Conservation (phyloP, 2,329 filamentous ascomycete genomes). For the Claviceps cyperi region DNA sequence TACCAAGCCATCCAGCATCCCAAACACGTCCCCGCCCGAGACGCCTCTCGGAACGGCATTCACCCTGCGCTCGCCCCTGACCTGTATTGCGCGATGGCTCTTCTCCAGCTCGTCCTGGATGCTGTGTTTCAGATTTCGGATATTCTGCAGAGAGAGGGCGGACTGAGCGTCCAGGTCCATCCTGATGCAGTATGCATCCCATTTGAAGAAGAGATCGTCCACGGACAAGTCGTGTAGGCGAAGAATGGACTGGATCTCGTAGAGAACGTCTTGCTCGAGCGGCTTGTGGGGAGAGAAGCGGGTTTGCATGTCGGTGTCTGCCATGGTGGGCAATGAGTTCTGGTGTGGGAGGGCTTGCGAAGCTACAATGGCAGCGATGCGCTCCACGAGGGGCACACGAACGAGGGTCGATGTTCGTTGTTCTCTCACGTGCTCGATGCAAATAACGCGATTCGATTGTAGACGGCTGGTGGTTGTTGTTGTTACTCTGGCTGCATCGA, state of each 20-base stretch:
- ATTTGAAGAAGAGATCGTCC: slow-evolving; percentile 93
- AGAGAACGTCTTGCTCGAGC: slow-evolving; percentile 62
- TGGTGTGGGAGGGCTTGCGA: too few relatives aligned
- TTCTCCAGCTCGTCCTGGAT: slow-evolving; percentile 75
- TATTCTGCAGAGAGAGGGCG: slow-evolving; percentile 49
- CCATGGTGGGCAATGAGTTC: slow-evolving; percentile 16
- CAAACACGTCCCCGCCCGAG: slow-evolving; percentile 59
- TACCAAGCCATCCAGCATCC: slow-evolving; percentile 62
- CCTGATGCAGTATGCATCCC: slow-evolving; percentile 95
- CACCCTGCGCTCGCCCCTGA: slow-evolving; percentile 47
- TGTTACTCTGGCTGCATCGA: too few relatives aligned
- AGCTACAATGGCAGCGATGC: too few relatives aligned
- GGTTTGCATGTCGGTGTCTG: slow-evolving; percentile 20
- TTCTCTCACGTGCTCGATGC: too few relatives aligned
- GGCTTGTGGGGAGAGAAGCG: slow-evolving; percentile 25
- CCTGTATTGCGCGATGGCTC: slow-evolving; percentile 50
- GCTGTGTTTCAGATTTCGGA: slow-evolving; percentile 70
- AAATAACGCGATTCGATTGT: not conserved
- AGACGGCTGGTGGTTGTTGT: not conserved
- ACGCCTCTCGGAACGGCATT: slow-evolving; percentile 48
- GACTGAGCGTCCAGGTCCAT: slow-evolving; percentile 66
- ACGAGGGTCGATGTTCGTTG: too few relatives aligned
- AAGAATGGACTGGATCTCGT: slow-evolving; percentile 75
- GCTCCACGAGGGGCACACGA: too few relatives aligned
- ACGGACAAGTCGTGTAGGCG: slow-evolving; percentile 65